A percentile compares a stretch with the other conserved stretches of the same genome.
Evolutionary conservation across 2,329 filamentous ascomycete genomes (phyloP).

Genomic region (Sphaerulina musiva): DNA sequence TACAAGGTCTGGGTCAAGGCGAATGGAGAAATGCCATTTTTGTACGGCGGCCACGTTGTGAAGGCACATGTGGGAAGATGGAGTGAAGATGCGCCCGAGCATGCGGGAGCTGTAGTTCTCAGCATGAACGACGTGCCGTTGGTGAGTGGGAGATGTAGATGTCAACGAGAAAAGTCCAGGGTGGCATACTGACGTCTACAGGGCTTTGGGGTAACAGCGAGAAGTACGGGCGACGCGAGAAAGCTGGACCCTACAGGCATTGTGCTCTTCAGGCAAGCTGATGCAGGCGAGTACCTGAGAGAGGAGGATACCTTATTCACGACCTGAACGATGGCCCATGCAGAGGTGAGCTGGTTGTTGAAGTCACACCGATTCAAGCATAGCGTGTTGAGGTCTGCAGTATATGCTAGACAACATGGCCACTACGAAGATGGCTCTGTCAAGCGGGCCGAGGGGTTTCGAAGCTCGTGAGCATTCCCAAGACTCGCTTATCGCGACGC

Average conservation of each 20-base stretch:
- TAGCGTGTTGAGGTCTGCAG: background rate
- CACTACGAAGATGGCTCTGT: background rate
- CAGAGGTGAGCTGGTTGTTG: background rate
- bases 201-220: slow-evolving; percentile 87
- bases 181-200: slow-evolving; percentile 36
- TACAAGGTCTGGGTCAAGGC: slow-evolving; percentile 97
- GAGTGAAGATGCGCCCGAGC: slow-evolving; percentile 88
- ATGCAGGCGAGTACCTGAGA: slow-evolving; percentile 89
- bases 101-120: slow-evolving; percentile 84
- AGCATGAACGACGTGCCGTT: slow-evolving; percentile 84
- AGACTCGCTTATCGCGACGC: too few species aligned
- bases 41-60: slow-evolving; percentile 87
- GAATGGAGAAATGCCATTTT: slow-evolving; percentile 94
- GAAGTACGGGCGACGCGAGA: slow-evolving; percentile 75
- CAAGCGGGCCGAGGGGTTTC: too few species aligned
- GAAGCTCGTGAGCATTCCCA: too few species aligned
- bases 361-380: background rate
- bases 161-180: background rate
- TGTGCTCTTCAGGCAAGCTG: slow-evolving; percentile 82
- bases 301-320: slow-evolving; percentile 65
- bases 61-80: slow-evolving; percentile 76
- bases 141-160: slow-evolving; percentile 35
- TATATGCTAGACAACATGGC: background rate
- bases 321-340: slow-evolving; percentile 33
- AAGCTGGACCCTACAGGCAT: slow-evolving; percentile 85